Conservation (phyloP, 2,329 filamentous ascomycete species). For the Scedosporium boydii region DNA sequence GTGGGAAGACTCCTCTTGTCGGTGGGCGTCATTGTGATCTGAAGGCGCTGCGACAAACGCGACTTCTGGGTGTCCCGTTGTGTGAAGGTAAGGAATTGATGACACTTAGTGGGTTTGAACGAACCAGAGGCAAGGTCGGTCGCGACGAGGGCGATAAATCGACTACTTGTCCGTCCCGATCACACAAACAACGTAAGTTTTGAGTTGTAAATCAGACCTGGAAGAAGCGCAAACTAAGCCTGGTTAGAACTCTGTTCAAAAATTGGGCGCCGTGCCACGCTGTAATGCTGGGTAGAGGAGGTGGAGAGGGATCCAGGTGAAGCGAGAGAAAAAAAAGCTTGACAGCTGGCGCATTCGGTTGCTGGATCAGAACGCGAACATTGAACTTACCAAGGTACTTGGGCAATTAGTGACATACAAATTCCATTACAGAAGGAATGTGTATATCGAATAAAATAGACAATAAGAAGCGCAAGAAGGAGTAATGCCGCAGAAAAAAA, state of each 20-base stretch:
- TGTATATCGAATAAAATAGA: slow-evolving; percentile 4
- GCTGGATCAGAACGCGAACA: background rate
- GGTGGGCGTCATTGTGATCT: slow-evolving; percentile 19
- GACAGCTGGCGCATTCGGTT: slow-evolving; percentile 4
- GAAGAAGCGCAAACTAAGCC: background rate
- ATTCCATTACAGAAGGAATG: background rate
- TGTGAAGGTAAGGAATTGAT: background rate
- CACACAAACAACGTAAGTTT: background rate
- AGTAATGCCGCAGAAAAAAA: background rate
- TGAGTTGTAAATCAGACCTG: background rate
- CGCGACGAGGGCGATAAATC: background rate
- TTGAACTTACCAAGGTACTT: background rate
- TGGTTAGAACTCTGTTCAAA: background rate
- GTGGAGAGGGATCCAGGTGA: background rate
- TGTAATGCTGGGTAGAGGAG: background rate
- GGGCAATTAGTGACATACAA: background rate
- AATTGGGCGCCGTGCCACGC: background rate
- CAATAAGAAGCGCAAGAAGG: background rate
- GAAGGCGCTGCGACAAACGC: background rate
- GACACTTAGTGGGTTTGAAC: slow-evolving; percentile 1
- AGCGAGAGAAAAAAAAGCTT: background rate
- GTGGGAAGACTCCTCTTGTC: slow-evolving; percentile 39
- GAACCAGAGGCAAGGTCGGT: background rate
- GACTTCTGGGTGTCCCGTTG: background rate
- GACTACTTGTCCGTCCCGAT: background rate